These are phyloP conservation scores for Zalaria sp. DNA, from an alignment of 2,329 filamentous ascomycete species.

Conservation along the genomic window DNA sequence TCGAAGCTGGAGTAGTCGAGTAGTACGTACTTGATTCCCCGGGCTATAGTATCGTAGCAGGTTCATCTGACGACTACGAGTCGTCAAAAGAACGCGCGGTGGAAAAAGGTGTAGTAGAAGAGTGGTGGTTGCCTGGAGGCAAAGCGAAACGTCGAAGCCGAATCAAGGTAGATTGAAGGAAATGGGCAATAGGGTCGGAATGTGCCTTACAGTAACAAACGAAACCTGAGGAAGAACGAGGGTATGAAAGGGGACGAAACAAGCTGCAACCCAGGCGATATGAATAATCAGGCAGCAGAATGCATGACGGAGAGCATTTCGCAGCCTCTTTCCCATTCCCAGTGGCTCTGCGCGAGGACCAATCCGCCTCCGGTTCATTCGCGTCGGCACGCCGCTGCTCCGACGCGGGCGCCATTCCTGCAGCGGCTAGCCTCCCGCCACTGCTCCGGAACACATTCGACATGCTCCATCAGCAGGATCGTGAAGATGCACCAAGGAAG, in stretches of 20 bases:
- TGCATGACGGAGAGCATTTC: background rate
- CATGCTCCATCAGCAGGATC: too few relatives aligned
- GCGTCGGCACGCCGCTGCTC: too few relatives aligned
- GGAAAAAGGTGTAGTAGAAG: conserved; percentile 1
- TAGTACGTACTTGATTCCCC: conserved; percentile 28
- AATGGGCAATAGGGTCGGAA: background rate
- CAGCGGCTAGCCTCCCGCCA: too few relatives aligned
- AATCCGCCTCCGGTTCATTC: too few relatives aligned
- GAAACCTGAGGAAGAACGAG: background rate
- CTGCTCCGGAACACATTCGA: too few relatives aligned
- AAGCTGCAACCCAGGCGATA: background rate
- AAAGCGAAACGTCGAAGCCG: background rate
- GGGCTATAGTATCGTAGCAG: conserved; percentile 39
- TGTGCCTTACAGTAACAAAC: background rate
- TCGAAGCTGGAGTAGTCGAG: conserved; percentile 29
- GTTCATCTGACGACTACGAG: conserved; percentile 92
- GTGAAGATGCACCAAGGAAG: too few relatives aligned
- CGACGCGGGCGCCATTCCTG: too few relatives aligned
- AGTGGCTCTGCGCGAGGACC: too few relatives aligned
- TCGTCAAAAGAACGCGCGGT: conserved; percentile 82
- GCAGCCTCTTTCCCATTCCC: too few relatives aligned
- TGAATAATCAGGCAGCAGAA: background rate
- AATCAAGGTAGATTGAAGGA: background rate
- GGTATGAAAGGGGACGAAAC: background rate
- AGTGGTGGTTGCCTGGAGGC: background rate